Percentiles rank a stretch among this genome's conserved stretches.
Evolutionary conservation across 257 asterid species (phyloP).

Genomic region (Solanum tacnaense): DNA sequence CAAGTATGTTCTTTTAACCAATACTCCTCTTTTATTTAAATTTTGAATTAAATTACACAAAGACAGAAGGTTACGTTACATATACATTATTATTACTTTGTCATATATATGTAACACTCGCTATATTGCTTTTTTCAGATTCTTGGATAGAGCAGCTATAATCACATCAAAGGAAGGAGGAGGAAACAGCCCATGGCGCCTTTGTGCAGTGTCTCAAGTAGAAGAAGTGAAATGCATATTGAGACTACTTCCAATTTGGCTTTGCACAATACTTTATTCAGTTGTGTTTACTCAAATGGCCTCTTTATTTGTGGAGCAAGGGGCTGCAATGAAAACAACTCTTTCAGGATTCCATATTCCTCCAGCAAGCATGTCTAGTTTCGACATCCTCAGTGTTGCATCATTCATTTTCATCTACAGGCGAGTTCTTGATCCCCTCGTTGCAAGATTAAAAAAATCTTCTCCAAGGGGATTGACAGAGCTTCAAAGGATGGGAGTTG

Average conservation of each 20-base stretch:
- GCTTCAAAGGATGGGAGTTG: slow-evolving; percentile 82
- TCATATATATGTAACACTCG: neutral
- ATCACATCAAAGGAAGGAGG: slow-evolving; percentile 18
- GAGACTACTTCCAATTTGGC: slow-evolving; percentile 83
- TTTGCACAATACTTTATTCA: slow-evolving; percentile 88
- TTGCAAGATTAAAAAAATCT: slow-evolving; percentile 21
- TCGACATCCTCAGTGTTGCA: slow-evolving; percentile 87
- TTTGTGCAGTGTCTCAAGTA: slow-evolving; percentile 72
- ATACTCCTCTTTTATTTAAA: no score
- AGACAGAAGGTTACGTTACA: no score
- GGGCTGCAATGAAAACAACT: slow-evolving; percentile 80
- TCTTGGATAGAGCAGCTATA: slow-evolving; percentile 61
- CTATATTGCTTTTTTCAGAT: neutral
- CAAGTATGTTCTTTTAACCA: slow-evolving; percentile 23
- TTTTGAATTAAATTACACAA: no score
- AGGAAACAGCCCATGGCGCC: slow-evolving; percentile 38
- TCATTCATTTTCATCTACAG: slow-evolving; percentile 74
- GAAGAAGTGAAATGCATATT: slow-evolving; percentile 89
- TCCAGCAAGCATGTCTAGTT: slow-evolving; percentile 93
- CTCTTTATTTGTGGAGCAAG: slow-evolving; percentile 84
- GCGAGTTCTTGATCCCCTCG: slow-evolving; percentile 50
- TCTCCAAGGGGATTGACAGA: slow-evolving; percentile 36
- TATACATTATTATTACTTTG: neutral
- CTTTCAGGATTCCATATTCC: slow-evolving; percentile 73
- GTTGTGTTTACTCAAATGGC: slow-evolving; percentile 96